Percentiles rank a stretch among this genome's conserved stretches.
These are phyloP conservation scores for Fagopyrum homotropicum DNA, from an alignment of 148 eudicot species.

Conservation along the genomic window DNA sequence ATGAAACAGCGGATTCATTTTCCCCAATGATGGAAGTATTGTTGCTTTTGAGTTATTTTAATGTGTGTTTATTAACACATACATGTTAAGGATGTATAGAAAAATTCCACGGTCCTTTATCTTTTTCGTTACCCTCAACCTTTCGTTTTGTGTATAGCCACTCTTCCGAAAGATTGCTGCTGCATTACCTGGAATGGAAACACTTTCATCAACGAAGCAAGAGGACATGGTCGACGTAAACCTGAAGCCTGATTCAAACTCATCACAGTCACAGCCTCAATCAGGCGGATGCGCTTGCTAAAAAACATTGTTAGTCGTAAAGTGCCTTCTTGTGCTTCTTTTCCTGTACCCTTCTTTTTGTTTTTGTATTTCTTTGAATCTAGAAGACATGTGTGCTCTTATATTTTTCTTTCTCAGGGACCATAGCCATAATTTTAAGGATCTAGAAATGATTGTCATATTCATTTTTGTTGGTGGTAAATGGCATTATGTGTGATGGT, in stretches of 20 bases:
- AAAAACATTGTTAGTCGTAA: not conserved
- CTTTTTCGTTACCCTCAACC: not conserved
- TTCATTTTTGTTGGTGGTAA: not conserved
- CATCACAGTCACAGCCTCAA: conserved; percentile 27
- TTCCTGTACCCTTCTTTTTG: not conserved
- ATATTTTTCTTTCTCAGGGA: not conserved
- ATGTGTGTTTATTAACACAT: too few relatives aligned
- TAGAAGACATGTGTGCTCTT: not conserved
- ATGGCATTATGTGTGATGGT: not conserved
- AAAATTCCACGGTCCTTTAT: too few relatives aligned
- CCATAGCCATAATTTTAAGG: not conserved
- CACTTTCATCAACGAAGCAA: conserved; percentile 64
- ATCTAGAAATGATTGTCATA: conserved; percentile 6
- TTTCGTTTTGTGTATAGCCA: conserved; percentile 27
- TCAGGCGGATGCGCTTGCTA: conserved; percentile 40
- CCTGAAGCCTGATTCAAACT: conserved; percentile 32
- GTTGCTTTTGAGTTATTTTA: too few relatives aligned
- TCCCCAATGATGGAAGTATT: too few relatives aligned
- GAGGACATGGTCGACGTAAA: conserved; percentile 70
- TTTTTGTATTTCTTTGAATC: not conserved
- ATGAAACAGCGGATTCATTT: too few relatives aligned
- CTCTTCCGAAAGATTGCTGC: conserved; percentile 70
- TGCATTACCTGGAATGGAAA: conserved; percentile 77
- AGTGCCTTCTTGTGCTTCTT: conserved; percentile 1
- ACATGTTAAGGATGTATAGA: too few relatives aligned